A percentile compares a stretch with the other conserved stretches of the same genome.
These are phyloP conservation scores for Quercus berberidifolia DNA, from an alignment of 306 rosid genomes.

Conservation along the genomic window DNA sequence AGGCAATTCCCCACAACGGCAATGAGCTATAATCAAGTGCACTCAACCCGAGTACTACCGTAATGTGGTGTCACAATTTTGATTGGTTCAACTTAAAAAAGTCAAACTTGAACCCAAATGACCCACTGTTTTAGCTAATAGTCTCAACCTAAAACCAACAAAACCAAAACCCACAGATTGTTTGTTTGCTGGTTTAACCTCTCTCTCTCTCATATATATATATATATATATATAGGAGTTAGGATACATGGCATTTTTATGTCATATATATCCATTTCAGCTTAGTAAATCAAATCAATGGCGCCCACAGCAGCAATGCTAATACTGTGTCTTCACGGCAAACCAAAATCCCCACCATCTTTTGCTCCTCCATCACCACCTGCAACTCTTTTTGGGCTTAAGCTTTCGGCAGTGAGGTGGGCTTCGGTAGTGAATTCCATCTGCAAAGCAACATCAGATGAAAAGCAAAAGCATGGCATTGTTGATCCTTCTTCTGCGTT, in stretches of 20 bases:
- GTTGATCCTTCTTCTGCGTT: not conserved
- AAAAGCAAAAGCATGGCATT: not conserved
- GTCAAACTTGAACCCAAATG: not conserved
- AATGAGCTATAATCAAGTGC: not conserved
- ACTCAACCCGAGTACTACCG: not conserved
- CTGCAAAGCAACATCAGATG: not conserved
- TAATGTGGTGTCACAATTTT: not conserved
- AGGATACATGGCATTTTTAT: no score
- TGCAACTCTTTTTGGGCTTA: not conserved
- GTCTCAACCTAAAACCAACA: conserved; percentile 1
- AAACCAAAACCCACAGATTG: conserved; percentile 13
- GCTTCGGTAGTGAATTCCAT: not conserved
- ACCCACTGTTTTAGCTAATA: not conserved
- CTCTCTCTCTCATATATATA: not conserved
- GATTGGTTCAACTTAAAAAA: not conserved
- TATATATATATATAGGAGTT: no score
- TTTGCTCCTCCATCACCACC: not conserved
- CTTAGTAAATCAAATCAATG: not conserved
- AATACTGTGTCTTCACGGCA: conserved; percentile 9
- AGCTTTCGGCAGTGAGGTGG: not conserved
- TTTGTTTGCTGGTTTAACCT: not conserved
- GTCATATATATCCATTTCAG: not conserved
- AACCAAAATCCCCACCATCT: not conserved
- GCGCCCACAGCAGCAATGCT: conserved; percentile 49
- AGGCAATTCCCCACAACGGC: not conserved